Evolutionary conservation across 1,284 basidiomycete species (phyloP), one percentile per base, ranked within the genome.

Genomic region (Naganishia sp.): DNA sequence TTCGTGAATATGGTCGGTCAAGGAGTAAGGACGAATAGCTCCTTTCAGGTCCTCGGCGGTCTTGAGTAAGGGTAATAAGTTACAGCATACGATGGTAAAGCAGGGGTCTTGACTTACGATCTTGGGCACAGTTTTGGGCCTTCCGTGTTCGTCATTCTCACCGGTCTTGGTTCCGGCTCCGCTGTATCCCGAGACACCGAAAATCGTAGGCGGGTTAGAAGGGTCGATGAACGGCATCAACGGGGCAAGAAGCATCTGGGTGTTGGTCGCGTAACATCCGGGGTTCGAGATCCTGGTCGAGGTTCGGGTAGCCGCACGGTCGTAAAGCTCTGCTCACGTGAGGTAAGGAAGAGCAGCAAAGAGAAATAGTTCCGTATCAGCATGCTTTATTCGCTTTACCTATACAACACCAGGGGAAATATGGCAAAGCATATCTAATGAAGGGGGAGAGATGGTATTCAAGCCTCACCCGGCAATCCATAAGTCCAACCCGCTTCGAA

Each of bases 1-100:
- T 79, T 99, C 95, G 82, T 99, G 95, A 75, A 99, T 97, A 81
- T 99, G 95, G 80, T 96, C 94, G 3, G 95, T 99, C 33, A 99
- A 82, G 0, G 92, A 73, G 80, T 99, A 99, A 1, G 94, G 88
- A 45, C 87, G 85, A 55, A 98, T 81, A 1, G 87, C 89, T 31
- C 90, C 89, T 0, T 81, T 81, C 6, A 99, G 85, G 70, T 85
- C 87, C 70, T 90, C 87, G 0, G 90, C 83, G 1, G 86, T 72
- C 75, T 77, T 39, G 36, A 3, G 36, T 39, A 13, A 50, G 33
- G 16, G 28, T 16, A 52, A 36, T 9, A 28, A 39, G 57, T 3
- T 23, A 33, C n/a, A 15, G 15, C 11, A 44, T 21, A 15, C 6
- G 56, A 6, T 4, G 4, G 1, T 15, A 5, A 52, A 10, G 28